A percentile compares a stretch with the other conserved stretches of the same genome.
Evolutionary conservation across 331 rosid species (phyloP).

Genomic region (Cydonia oblonga): DNA sequence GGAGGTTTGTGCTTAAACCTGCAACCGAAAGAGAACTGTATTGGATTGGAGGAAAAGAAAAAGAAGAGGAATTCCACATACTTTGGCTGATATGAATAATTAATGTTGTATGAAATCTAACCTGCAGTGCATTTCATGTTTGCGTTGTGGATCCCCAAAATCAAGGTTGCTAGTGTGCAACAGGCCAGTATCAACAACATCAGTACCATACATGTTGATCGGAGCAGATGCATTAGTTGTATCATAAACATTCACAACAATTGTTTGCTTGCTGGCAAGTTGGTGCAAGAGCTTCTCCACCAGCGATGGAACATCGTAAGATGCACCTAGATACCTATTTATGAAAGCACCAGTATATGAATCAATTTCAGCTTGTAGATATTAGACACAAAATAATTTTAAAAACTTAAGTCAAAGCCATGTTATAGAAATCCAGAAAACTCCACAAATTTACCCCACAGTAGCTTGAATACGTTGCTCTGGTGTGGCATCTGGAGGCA

Average conservation of each 20-base stretch:
- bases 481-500: slow-evolving; percentile 63
- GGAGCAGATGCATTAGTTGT: slow-evolving; percentile 63
- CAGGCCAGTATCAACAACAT: slow-evolving; percentile 67
- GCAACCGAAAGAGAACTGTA: slow-evolving; percentile 8
- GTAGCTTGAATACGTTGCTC: slow-evolving; percentile 69
- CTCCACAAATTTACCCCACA: slow-evolving; percentile 56
- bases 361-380: slow-evolving; percentile 14
- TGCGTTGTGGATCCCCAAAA: slow-evolving; percentile 89
- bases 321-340: slow-evolving; percentile 86
- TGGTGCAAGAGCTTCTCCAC: slow-evolving; percentile 97
- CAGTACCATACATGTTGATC: slow-evolving; percentile 80
- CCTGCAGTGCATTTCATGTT: slow-evolving; percentile 99
- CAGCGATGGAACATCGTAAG: slow-evolving; percentile 84
- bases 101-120: slow-evolving; percentile 21
- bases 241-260: slow-evolving; percentile 90
- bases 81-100: neutral
- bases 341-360: slow-evolving; percentile 11
- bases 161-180: slow-evolving; percentile 56
- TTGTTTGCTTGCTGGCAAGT: slow-evolving; percentile 94
- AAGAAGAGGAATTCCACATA: slow-evolving; percentile 1
- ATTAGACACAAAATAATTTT: neutral
- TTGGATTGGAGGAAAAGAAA: neutral
- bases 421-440: neutral
- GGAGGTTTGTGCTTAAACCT: slow-evolving; percentile 80
- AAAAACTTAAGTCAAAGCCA: neutral